These are phyloP conservation scores for Candida succiphila DNA, from an alignment of 805 yeast genomes.

Conservation along the genomic window DNA sequence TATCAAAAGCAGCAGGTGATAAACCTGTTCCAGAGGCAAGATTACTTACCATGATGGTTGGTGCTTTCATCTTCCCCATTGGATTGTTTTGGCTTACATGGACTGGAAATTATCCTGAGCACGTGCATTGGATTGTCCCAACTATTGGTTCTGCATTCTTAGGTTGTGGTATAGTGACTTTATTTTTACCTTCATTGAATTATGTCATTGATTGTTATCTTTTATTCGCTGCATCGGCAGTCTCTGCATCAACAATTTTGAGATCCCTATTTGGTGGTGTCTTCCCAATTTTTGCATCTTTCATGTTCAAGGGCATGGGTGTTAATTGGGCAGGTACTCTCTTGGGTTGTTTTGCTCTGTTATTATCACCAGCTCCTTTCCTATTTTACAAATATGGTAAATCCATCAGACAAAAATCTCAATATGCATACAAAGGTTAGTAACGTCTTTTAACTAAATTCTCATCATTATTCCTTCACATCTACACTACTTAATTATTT, in stretches of 20 bases:
- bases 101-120: slow-evolving; percentile 68
- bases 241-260: slow-evolving; percentile 64
- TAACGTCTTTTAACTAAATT: too few relatives aligned
- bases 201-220: slow-evolving; percentile 67
- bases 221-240: slow-evolving; percentile 66
- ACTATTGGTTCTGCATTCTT: slow-evolving; percentile 52
- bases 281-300: slow-evolving; percentile 47
- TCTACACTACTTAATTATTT: too few relatives aligned
- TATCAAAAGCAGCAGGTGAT: slow-evolving; percentile 43
- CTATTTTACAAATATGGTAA: slow-evolving; percentile 53
- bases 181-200: slow-evolving; percentile 61
- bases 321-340: slow-evolving; percentile 73
- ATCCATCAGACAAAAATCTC: slow-evolving; percentile 43
- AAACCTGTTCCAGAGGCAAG: slow-evolving; percentile 72
- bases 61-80: slow-evolving; percentile 60
- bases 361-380: slow-evolving; percentile 59
- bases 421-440: slow-evolving; percentile 45
- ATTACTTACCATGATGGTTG: slow-evolving; percentile 64
- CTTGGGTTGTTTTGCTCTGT: slow-evolving; percentile 49
- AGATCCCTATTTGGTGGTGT: slow-evolving; percentile 58
- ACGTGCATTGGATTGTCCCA: slow-evolving; percentile 79
- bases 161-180: slow-evolving; percentile 59
- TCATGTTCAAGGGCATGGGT: slow-evolving; percentile 62
- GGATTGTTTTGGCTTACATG: slow-evolving; percentile 85
- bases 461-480: too few relatives aligned